A percentile compares a stretch with the other conserved stretches of the same genome.
phyloP scores from a whole-genome alignment of 1,139 yeast genomes.

The Hemisphaericaspora xylanilytica region DNA sequence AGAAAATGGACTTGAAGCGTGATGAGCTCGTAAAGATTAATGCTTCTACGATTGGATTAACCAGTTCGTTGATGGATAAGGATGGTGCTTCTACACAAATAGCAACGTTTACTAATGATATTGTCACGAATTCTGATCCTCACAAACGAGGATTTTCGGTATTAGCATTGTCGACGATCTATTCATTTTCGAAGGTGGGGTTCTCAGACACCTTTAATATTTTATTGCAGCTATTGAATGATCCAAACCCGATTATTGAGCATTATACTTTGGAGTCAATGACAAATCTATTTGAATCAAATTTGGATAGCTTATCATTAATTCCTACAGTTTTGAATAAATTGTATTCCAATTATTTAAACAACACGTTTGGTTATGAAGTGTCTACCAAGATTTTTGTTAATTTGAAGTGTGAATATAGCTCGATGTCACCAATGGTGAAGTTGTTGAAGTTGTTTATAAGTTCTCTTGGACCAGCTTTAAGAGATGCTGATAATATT shows the following conservation, averaged over 20 bases:
- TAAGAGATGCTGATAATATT: slow-evolving; percentile 23
- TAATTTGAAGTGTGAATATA: slow-evolving; percentile 31
- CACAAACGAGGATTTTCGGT: slow-evolving; percentile 63
- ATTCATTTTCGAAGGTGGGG: slow-evolving; percentile 37
- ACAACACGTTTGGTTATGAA: slow-evolving; percentile 48
- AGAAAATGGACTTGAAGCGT: slow-evolving; percentile 42
- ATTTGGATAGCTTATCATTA: slow-evolving; percentile 48
- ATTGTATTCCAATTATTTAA: slow-evolving; percentile 48
- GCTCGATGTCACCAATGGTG: slow-evolving; percentile 24
- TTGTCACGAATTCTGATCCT: slow-evolving; percentile 54
- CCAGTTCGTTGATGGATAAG: slow-evolving; percentile 43
- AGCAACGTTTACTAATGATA: slow-evolving; percentile 54
- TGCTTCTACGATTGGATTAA: slow-evolving; percentile 66
- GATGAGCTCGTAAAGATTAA: slow-evolving; percentile 47
- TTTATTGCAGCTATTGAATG: slow-evolving; percentile 58
- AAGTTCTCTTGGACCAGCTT: slow-evolving; percentile 41
- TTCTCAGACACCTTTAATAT: slow-evolving; percentile 52
- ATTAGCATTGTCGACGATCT: slow-evolving; percentile 59
- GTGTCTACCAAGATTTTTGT: slow-evolving; percentile 22
- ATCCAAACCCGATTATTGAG: slow-evolving; percentile 85
- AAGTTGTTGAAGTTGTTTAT: slow-evolving; percentile 30
- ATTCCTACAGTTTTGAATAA: slow-evolving; percentile 46
- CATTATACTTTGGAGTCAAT: slow-evolving; percentile 67
- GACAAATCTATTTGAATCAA: slow-evolving; percentile 52
- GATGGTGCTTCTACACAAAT: slow-evolving; percentile 45